A percentile compares a stretch with the other conserved stretches of the same genome.
Evolutionary conservation across 169 alveolate genomes (phyloP).

Genomic region (Haemoproteus tartakovskyi): DNA sequence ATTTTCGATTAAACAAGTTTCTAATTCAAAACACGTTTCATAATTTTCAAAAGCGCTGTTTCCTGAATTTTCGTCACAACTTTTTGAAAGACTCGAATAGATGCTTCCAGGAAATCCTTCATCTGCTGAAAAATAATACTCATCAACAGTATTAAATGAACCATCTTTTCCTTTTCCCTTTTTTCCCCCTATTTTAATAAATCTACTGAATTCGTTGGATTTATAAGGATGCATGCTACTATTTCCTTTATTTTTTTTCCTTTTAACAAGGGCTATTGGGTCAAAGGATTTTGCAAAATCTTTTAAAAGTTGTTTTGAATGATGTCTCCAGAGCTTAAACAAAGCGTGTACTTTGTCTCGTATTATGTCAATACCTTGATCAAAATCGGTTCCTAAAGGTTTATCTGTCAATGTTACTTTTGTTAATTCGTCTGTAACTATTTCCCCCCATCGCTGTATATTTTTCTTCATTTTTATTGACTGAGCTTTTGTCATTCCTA

Average conservation of each 20-base stretch:
- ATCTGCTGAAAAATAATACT: conserved; percentile 54
- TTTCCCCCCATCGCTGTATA: conserved; percentile 85
- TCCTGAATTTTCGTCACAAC: too few species aligned
- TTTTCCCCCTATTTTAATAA: conserved; percentile 13
- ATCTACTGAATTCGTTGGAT: conserved; percentile 17
- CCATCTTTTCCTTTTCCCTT: conserved; percentile 21
- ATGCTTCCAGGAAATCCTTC: too few species aligned
- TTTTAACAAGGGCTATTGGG: conserved; percentile 44
- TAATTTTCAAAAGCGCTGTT: conserved; percentile 23
- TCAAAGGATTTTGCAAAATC: conserved; percentile 66
- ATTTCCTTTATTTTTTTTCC: conserved; percentile 36
- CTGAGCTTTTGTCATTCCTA: conserved; percentile 87
- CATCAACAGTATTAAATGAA: conserved; percentile 43
- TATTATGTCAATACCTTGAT: conserved; percentile 72
- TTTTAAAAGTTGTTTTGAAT: conserved; percentile 59
- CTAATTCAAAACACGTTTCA: conserved; percentile 64
- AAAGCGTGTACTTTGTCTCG: conserved; percentile 66
- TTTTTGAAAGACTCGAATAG: too few species aligned
- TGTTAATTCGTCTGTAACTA: conserved; percentile 82
- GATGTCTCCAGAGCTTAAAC: conserved; percentile 69
- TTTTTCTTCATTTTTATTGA: conserved; percentile 86
- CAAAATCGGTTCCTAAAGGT: conserved; percentile 74
- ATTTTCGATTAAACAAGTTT: conserved; percentile 17
- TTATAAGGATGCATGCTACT: conserved; percentile 29
- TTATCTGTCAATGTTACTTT: conserved; percentile 86